phyloP scores from a whole-genome alignment of 306 rosid genomes.

The Vigna nakashimae region DNA sequence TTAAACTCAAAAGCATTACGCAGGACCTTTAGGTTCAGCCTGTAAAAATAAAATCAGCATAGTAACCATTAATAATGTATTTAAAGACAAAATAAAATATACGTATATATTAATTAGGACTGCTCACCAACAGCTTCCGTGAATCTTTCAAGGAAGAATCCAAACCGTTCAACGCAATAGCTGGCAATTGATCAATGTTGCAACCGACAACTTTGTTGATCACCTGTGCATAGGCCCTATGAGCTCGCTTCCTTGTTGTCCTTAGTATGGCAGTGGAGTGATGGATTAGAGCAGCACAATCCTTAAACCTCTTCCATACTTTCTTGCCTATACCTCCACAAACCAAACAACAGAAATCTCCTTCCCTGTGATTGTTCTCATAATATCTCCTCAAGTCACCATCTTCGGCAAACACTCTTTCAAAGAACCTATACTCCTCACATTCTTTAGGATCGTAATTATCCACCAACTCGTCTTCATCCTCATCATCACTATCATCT shows the following conservation, averaged over 20 bases:
- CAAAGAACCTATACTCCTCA: constrained; percentile 55
- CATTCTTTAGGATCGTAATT: constrained; percentile 42
- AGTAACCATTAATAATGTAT: constrained; percentile 5
- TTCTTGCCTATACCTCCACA: constrained; percentile 68
- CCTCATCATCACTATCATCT: constrained; percentile 39
- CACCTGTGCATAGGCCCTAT: constrained; percentile 65
- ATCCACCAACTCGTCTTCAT: constrained; percentile 30
- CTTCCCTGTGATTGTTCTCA: constrained; percentile 54
- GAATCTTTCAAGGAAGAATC: constrained; percentile 44
- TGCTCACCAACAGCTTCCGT: constrained; percentile 44
- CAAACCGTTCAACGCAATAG: constrained; percentile 55
- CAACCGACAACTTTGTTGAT: constrained; percentile 70
- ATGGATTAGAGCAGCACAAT: constrained; percentile 62
- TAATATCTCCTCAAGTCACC: constrained; percentile 62
- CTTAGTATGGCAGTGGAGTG: constrained; percentile 56
- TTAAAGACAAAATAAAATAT: neutral
- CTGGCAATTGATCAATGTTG: constrained; percentile 64
- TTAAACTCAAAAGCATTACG: constrained; percentile 1
- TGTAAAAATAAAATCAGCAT: constrained; percentile 30
- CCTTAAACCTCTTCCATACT: constrained; percentile 64
- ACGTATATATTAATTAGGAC: constrained; percentile 13
- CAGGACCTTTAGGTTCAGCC: constrained; percentile 41
- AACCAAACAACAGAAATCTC: constrained; percentile 76
- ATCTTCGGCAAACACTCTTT: constrained; percentile 58
- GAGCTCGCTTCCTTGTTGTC: constrained; percentile 61